Percentiles rank a stretch among this genome's conserved stretches.
Conservation (phyloP, 2,329 filamentous ascomycete species). For the Arthrobotrys sinensis region DNA sequence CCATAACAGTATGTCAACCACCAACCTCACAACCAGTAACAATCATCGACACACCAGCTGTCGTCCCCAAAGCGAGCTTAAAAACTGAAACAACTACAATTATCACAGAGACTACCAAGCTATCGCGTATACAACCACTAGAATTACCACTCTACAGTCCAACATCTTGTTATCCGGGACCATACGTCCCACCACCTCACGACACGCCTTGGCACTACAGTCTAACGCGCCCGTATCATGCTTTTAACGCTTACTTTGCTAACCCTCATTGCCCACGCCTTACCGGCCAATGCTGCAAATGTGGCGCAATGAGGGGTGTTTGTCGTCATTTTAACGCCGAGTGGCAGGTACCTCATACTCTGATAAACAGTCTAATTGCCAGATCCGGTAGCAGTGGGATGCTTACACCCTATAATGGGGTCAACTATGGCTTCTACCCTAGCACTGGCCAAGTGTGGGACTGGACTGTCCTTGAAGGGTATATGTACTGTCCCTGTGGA, state of each 20-base stretch:
- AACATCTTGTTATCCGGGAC: constrained; percentile 1
- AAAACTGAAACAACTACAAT: constrained; percentile 26
- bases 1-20: constrained; percentile 32
- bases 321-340: constrained; percentile 39
- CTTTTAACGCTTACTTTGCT: constrained; percentile 28
- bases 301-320: constrained; percentile 39
- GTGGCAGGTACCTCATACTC: constrained; percentile 32
- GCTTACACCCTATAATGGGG: neutral
- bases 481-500: constrained; percentile 46
- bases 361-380: constrained; percentile 23
- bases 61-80: constrained; percentile 16
- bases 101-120: constrained; percentile 11
- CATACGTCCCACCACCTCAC: constrained; percentile 19
- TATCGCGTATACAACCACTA: constrained; percentile 20
- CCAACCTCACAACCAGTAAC: constrained; percentile 4
- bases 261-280: constrained; percentile 50
- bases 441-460: constrained; percentile 1
- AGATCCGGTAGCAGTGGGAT: constrained; percentile 3
- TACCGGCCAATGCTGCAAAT: constrained; percentile 51
- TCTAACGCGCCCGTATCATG: constrained; percentile 6
- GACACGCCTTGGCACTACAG: constrained; percentile 10
- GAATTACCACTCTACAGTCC: constrained; percentile 20
- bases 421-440: constrained; percentile 13
- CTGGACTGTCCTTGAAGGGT: constrained; percentile 16
- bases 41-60: constrained; percentile 9